Evolutionary conservation across 2,329 filamentous ascomycete genomes (phyloP).

Genomic region (Botrytis tulipae): DNA sequence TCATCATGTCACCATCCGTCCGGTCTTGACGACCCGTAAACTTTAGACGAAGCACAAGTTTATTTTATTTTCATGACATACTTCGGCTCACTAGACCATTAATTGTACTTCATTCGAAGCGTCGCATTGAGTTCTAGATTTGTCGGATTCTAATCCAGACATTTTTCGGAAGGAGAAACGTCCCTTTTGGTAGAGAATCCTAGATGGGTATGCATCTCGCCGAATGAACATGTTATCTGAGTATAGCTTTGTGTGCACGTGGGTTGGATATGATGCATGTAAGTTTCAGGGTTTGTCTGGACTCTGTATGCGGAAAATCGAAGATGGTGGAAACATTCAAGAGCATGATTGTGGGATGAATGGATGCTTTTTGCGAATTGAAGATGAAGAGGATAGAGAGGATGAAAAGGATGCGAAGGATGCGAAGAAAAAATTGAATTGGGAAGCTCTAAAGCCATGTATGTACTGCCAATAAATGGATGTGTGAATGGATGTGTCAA

Average conservation of each 20-base stretch:
- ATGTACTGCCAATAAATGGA: not conserved
- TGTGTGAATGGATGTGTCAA: not conserved
- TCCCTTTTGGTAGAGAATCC: not conserved
- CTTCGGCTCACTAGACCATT: not conserved
- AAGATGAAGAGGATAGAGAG: not conserved
- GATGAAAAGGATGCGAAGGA: not conserved
- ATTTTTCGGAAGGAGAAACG: not conserved
- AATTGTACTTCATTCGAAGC: not conserved
- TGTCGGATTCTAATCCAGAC: no score
- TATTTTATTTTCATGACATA: not conserved
- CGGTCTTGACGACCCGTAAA: not conserved
- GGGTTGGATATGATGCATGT: constrained; percentile 13
- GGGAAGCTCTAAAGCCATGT: not conserved
- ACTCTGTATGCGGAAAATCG: constrained; percentile 3
- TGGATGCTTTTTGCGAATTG: not conserved
- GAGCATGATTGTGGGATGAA: constrained; percentile 1
- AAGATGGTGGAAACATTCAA: constrained; percentile 4
- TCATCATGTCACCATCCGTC: constrained; percentile 2
- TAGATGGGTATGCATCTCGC: not conserved
- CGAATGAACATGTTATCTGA: not conserved
- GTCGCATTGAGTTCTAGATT: not conserved
- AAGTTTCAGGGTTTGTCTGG: constrained; percentile 3
- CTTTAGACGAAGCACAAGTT: not conserved
- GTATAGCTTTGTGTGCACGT: constrained; percentile 3
- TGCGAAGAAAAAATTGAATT: not conserved